These are phyloP conservation scores for Tirmania nivea DNA, from an alignment of 495 filamentous ascomycete species.

Conservation along the genomic window DNA sequence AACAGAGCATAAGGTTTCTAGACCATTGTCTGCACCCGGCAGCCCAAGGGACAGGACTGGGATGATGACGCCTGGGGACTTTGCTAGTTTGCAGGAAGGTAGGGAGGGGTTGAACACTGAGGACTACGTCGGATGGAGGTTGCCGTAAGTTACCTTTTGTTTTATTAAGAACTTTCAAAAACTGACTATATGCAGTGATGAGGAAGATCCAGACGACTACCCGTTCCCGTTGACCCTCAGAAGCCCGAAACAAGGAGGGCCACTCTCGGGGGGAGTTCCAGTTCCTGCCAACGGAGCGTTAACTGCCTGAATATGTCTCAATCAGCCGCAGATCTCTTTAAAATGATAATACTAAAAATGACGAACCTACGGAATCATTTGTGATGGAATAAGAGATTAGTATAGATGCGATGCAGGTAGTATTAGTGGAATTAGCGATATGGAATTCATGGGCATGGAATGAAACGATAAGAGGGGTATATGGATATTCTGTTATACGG, in stretches of 20 bases:
- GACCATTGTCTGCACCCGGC: constrained; percentile 81
- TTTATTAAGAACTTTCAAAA: constrained; percentile 3
- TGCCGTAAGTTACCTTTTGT: constrained; percentile 52
- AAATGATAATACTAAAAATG: no score
- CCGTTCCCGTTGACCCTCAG: constrained; percentile 72
- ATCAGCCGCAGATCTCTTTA: no score
- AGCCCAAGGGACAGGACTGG: constrained; percentile 76
- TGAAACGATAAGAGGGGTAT: no score
- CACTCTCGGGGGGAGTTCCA: background rate
- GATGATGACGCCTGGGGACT: constrained; percentile 98
- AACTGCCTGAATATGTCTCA: no score
- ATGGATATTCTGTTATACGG: no score
- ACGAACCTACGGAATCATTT: no score
- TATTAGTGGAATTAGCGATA: no score
- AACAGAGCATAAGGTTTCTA: constrained; percentile 75
- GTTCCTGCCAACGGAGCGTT: no score
- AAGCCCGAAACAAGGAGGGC: constrained; percentile 8
- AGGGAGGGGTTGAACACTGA: constrained; percentile 84
- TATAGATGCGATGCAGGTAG: no score
- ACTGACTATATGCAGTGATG: constrained; percentile 39
- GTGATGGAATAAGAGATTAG: no score
- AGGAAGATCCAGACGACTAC: constrained; percentile 88
- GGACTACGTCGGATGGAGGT: constrained; percentile 93
- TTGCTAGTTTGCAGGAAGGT: constrained; percentile 85
- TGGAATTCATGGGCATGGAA: no score